Evolutionary conservation across 805 yeast species (phyloP), one percentile per base, ranked within the genome.

Genomic region (Ogataea methanolica): DNA sequence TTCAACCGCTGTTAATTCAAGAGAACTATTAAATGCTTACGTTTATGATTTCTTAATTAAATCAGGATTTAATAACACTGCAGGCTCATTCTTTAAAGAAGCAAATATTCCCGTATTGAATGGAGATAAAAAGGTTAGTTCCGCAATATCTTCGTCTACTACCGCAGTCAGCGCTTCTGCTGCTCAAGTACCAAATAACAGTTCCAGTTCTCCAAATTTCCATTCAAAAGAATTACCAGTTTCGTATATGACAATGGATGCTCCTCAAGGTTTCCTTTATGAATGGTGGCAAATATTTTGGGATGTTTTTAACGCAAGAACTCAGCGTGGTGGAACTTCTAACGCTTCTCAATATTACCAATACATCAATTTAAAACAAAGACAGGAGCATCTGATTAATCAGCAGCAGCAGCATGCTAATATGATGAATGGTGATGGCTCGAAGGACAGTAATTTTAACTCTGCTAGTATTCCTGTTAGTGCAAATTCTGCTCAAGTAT

Each of bases 261-360:
- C 95, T 2, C 94, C 95, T 0, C 88, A 84, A 57, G 94, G 96
- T 6, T 90, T 88, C 59, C 68, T 90, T 22, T 83, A 80, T 59
- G 97, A 91, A 64, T 90, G 97, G 97, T 90, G 97, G 97, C 89
- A 82, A 71, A 82, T 91, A 16, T 91, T 90, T 63, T 91, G 97
- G 97, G 97, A 90, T 62, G 83, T 89, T 29, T 88, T 85, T 66
- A 86, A 86, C 59, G 96, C 95, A 3, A 76, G 89, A 56, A 81
- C 88, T 38, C 81, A 78, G 52, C 71, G 82, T 49, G 84, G 80
- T 15, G 80, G 83, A 14, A 78, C 86, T 4, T 69, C 74, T 2
- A 69, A 78, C 48, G 92, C 94, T 3, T 76, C 79, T 41, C 87
- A 85, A 59, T 88, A 86, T 66, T 82, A 80, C 58, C 87, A 84